Evolutionary conservation across 306 rosid genomes (phyloP).

Genomic region (Vigna radiata): DNA sequence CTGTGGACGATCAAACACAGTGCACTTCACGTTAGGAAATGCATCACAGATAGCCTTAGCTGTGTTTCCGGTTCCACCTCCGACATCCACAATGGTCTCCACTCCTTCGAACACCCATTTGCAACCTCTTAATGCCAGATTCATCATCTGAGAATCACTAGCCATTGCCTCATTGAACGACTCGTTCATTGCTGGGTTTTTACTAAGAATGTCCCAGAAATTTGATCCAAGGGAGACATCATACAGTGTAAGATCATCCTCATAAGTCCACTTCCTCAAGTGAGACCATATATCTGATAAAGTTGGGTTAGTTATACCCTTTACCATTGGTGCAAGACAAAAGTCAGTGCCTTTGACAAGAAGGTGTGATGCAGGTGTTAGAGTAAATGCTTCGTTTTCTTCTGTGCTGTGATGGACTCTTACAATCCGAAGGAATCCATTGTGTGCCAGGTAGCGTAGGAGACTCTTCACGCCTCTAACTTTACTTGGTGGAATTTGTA

Average conservation of each 20-base stretch:
- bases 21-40: slow-evolving; percentile 23
- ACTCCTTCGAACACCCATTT: slow-evolving; percentile 43
- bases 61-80: background rate
- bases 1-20: slow-evolving; percentile 26
- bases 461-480: slow-evolving; percentile 31
- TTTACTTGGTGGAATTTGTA: slow-evolving; percentile 44
- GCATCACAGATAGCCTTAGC: slow-evolving; percentile 4
- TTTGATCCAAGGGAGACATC: slow-evolving; percentile 17
- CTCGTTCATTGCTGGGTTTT: slow-evolving; percentile 8
- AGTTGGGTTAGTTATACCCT: background rate
- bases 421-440: slow-evolving; percentile 34
- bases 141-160: slow-evolving; percentile 49
- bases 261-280: slow-evolving; percentile 12
- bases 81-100: slow-evolving; percentile 42
- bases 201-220: slow-evolving; percentile 7
- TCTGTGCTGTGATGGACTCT: background rate
- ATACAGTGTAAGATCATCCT: background rate
- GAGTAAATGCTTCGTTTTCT: slow-evolving; percentile 48
- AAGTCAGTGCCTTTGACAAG: background rate
- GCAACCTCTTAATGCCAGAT: slow-evolving; percentile 48
- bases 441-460: slow-evolving; percentile 39
- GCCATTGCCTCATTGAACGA: slow-evolving; percentile 47
- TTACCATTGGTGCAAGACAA: background rate
- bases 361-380: slow-evolving; percentile 31
- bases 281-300: background rate